Evolutionary conservation across 371 early-diverging fungal genomes (phyloP), one percentile per base, ranked within the genome.

Genomic region (Apophysomyces sp.): DNA sequence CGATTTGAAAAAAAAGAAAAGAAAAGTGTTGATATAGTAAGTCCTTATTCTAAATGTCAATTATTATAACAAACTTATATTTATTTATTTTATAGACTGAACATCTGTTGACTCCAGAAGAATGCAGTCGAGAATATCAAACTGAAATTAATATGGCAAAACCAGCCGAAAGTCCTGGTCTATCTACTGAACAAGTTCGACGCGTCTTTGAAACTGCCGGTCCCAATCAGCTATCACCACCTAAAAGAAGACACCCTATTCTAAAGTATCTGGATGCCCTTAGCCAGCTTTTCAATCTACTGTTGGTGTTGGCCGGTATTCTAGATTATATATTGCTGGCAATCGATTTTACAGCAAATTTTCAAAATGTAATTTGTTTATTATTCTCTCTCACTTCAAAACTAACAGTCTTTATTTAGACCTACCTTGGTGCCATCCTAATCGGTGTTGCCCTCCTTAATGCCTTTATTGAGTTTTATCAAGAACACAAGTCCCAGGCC

Each of bases 401-500:
- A 13, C n/a, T 11, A n/a, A 37, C 7, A 37, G 2, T n/a, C 58
- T 56, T 24, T n/a, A n/a, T 52, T 16, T 80, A 93, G 92, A 83
- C 87, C 21, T 97, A 96, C 72, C 77, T 96, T 36, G 97, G 97
- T 12, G 90, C 87, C 27, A 94, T 97, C 65, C 76, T 97, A 1
- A 84, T 98, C 58, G 84, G 67, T 57, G 96, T 97, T 29, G 91
- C 95, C 4, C 86, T 96, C 51, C 57, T 95, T 39, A 98, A 98
- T 65, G 93, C 97, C 1, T 81, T 82, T 49, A 93, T 98, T 66
- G 98, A 98, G 74, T 96, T 94, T 72, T 88, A 86, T 62, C 96
- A 97, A 80, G 81, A 86, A 53, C 91, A 89, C 68, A 96, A 96
- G 74, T 86, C 90, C 24, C 86, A 86, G 28, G 89, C 92, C 32